Conservation (phyloP, 2,329 filamentous ascomycete genomes). For the Verruconis gallopava region DNA sequence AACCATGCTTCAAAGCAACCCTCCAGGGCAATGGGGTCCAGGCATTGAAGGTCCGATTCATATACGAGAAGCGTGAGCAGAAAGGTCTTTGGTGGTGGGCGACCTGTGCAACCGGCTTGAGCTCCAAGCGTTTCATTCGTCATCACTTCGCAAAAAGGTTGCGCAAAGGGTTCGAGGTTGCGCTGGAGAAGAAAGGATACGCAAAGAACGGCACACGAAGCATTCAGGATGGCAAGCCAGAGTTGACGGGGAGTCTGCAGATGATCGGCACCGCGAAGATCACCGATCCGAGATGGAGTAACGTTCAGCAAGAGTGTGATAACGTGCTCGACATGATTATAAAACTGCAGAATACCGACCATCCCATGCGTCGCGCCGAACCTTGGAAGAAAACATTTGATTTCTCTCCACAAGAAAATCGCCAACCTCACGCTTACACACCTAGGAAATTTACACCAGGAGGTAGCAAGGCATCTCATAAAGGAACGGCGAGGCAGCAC, state of each 20-base stretch:
- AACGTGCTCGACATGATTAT: neutral
- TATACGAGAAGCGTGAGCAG: neutral
- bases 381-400: too few species aligned
- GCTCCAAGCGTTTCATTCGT: neutral
- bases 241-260: neutral
- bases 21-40: neutral
- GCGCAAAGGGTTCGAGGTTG: neutral
- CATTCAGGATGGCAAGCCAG: neutral
- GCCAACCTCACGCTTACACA: too few species aligned
- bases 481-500: too few species aligned
- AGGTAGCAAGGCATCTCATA: too few species aligned
- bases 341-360: too few species aligned
- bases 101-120: neutral
- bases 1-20: neutral
- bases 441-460: too few species aligned
- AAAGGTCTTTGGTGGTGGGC: neutral
- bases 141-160: neutral
- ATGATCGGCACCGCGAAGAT: neutral
- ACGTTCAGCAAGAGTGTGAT: neutral
- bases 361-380: too few species aligned
- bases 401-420: too few species aligned
- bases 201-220: neutral
- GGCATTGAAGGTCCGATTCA: neutral
- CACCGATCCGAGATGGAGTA: neutral
- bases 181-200: neutral